Evolutionary conservation across 345 rosid species (phyloP), one percentile per base, ranked within the genome.

Genomic region (Diplotaxis tenuifolia): DNA sequence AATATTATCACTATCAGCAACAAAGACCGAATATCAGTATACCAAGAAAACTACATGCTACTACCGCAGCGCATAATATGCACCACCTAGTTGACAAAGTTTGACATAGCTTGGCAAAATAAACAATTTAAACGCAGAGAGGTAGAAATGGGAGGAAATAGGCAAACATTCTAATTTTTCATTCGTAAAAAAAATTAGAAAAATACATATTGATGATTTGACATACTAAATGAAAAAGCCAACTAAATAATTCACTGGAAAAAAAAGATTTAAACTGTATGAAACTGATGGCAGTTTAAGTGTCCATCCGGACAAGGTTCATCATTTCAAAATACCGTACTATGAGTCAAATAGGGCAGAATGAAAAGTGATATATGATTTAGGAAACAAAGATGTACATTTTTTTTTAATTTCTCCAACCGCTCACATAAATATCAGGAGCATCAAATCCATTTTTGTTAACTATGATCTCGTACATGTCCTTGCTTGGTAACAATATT

Each of bases 11-110:
- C 20, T 34, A 49, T 18, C 62, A 59, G 19, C 40, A 60, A 32
- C 47, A 68, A 22, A 67, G 19, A 25, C 47, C 45, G 29, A 22
- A 67, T 16, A 61, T 23, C 18, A 60, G 25, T 22, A 75, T 22
- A 60, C 56, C 62, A 75, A 42, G 5, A 19, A 34, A 66, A 67
- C 22, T 29, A 60, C 56, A 61, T 67, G 25, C 62, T 62, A 74
- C 53, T 65, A 2, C 52, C 16, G 29, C 60, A 66, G 59, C 45
- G 58, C 58, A 56, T 19, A 22, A 20, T 54, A 65, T 47, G 5
- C 50, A 5, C 6, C 15, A 14, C 47, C 45, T 38, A 11, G 45
- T 11, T 11, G 45, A 10, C n/a, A 38, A 38, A 38, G 45, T 38
- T 38, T 11, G 4, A 38, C 45, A 38, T 38, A 11, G 45, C 45